phyloP scores from a whole-genome alignment of 768 basidiomycete species.

The Tricholoma matsutake region DNA sequence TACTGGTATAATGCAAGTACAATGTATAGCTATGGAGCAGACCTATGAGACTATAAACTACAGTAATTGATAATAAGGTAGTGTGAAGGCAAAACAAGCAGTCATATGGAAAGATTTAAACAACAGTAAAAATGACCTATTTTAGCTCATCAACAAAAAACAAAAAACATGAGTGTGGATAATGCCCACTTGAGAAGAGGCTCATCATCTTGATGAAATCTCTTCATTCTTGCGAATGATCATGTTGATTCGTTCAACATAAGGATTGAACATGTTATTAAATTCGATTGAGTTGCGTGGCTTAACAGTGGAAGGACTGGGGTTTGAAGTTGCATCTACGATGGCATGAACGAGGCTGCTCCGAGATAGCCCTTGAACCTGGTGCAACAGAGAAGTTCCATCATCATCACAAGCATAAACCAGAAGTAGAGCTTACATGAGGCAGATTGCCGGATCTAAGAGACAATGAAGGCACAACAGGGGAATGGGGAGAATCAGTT shows the following conservation, averaged over 20 bases:
- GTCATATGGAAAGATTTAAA: neutral
- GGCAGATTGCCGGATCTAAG: neutral
- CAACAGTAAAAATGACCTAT: too few relatives aligned
- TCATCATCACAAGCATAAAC: neutral
- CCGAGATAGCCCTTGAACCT: conserved; percentile 3
- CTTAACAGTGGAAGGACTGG: neutral
- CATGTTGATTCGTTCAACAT: conserved; percentile 8
- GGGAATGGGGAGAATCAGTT: conserved; percentile 16
- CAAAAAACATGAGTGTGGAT: neutral
- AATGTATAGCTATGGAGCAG: neutral
- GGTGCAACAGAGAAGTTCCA: neutral
- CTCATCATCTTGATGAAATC: neutral
- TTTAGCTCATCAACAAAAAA: neutral
- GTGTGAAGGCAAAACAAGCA: neutral
- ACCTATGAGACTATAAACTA: neutral
- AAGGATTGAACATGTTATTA: conserved; percentile 16
- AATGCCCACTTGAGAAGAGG: neutral
- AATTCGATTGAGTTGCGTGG: conserved; percentile 13
- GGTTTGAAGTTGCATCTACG: conserved; percentile 14
- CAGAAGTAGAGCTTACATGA: conserved; percentile 4
- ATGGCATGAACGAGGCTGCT: conserved; percentile 16
- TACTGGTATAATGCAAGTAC: neutral
- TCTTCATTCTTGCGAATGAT: conserved; percentile 11
- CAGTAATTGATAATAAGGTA: neutral
- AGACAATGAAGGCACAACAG: conserved; percentile 10